phyloP scores from a whole-genome alignment of 768 basidiomycete genomes.

The Kwoniella bestiolae region DNA sequence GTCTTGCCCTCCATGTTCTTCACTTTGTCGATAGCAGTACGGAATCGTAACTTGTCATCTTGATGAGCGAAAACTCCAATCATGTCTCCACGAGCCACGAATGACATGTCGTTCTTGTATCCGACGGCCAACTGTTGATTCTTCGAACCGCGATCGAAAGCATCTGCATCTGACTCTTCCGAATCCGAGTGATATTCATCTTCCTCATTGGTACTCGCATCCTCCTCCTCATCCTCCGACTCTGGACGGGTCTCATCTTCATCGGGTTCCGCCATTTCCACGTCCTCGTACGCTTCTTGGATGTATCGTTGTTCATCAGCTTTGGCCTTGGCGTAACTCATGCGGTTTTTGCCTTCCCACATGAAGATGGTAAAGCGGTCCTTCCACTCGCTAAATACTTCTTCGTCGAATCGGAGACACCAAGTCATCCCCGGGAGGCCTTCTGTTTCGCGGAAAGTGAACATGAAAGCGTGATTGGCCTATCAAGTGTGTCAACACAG shows the following conservation, averaged over 20 bases:
- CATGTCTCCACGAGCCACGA: conserved; percentile 86
- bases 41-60: conserved; percentile 75
- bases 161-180: conserved; percentile 34
- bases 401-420: conserved; percentile 73
- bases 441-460: conserved; percentile 73
- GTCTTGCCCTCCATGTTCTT: conserved; percentile 74
- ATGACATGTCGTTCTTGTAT: conserved; percentile 92
- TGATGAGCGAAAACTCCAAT: conserved; percentile 87
- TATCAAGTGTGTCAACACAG: conserved; percentile 22
- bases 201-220: conserved; percentile 59
- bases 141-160: conserved; percentile 64
- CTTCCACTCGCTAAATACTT: conserved; percentile 68
- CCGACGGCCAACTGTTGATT: conserved; percentile 92
- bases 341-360: conserved; percentile 79
- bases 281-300: conserved; percentile 71
- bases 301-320: conserved; percentile 87
- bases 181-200: conserved; percentile 44
- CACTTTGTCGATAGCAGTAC: conserved; percentile 83
- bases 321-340: conserved; percentile 70
- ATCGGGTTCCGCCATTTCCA: conserved; percentile 81
- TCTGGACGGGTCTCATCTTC: conserved; percentile 64
- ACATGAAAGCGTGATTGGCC: conserved; percentile 71
- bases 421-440: conserved; percentile 67
- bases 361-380: conserved; percentile 69
- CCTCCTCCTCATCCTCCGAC: conserved; percentile 59